Percentiles rank a stretch among this genome's conserved stretches.
phyloP scores from a whole-genome alignment of 768 basidiomycete species.

The Trametes sanguinea region DNA sequence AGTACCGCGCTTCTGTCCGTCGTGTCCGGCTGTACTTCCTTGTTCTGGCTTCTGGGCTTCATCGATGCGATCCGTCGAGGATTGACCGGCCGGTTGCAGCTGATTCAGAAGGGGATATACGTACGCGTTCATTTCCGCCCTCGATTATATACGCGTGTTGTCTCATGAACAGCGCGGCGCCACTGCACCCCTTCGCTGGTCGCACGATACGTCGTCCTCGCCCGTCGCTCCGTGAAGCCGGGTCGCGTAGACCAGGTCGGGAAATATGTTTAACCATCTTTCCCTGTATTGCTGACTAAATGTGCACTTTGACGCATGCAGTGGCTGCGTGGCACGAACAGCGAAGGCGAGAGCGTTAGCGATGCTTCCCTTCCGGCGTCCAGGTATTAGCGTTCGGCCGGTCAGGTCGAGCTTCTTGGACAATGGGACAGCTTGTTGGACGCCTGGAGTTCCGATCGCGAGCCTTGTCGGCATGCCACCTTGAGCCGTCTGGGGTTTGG shows the following conservation, averaged over 20 bases:
- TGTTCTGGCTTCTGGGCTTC: neutral
- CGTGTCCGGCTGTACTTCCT: neutral
- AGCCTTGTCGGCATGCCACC: neutral
- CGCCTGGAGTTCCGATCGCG: neutral
- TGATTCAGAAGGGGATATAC: too few species aligned
- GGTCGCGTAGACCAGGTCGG: neutral
- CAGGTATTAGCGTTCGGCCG: too few species aligned
- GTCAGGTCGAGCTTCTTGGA: too few species aligned
- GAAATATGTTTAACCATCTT: neutral
- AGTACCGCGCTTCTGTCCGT: neutral
- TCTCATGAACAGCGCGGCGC: neutral
- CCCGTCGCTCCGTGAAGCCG: neutral
- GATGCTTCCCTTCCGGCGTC: too few species aligned
- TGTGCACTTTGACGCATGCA: too few species aligned
- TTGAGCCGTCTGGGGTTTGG: neutral
- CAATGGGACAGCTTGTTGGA: too few species aligned
- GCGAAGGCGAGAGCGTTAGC: too few species aligned
- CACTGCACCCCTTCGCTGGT: neutral
- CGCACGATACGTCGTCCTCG: neutral
- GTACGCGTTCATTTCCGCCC: constrained; percentile 4
- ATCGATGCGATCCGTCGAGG: neutral
- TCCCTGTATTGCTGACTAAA: too few species aligned
- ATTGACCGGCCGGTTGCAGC: constrained; percentile 4
- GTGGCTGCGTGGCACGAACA: too few species aligned
- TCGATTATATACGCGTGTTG: neutral